These are phyloP conservation scores for Aspergillus panamensis DNA, from an alignment of 495 filamentous ascomycete genomes.

Conservation along the genomic window DNA sequence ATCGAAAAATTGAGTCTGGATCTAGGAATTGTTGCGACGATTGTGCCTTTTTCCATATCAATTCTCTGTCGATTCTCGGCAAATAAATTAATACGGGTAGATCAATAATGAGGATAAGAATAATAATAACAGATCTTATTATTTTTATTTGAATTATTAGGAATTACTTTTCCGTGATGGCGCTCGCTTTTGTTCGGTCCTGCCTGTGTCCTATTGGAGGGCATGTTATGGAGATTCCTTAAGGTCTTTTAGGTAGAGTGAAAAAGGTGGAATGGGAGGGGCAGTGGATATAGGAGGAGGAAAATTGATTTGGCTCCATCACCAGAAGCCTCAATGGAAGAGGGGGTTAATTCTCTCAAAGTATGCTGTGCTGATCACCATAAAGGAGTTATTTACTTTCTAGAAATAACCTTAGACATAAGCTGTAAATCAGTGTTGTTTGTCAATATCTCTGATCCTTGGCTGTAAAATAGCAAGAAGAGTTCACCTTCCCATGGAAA, in stretches of 20 bases:
- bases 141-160: neutral
- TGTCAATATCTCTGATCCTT: too few relatives aligned
- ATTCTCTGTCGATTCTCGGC: neutral
- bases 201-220: neutral
- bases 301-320: neutral
- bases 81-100: neutral
- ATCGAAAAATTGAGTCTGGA: neutral
- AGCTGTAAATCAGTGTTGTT: too few relatives aligned
- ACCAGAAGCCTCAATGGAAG: too few relatives aligned
- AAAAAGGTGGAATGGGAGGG: neutral
- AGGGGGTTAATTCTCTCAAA: too few relatives aligned
- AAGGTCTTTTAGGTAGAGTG: neutral
- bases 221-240: neutral
- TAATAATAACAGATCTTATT: too few relatives aligned
- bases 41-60: neutral
- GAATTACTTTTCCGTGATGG: neutral
- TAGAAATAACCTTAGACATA: too few relatives aligned
- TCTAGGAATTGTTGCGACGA: neutral
- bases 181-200: neutral
- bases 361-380: too few relatives aligned
- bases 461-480: slow-evolving; percentile 3
- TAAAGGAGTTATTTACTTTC: too few relatives aligned
- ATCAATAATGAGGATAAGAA: too few relatives aligned
- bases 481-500: slow-evolving; percentile 15
- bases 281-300: neutral